phyloP scores from a whole-genome alignment of 352 stramenopile genomes.

The Aphanomyces astaci region DNA sequence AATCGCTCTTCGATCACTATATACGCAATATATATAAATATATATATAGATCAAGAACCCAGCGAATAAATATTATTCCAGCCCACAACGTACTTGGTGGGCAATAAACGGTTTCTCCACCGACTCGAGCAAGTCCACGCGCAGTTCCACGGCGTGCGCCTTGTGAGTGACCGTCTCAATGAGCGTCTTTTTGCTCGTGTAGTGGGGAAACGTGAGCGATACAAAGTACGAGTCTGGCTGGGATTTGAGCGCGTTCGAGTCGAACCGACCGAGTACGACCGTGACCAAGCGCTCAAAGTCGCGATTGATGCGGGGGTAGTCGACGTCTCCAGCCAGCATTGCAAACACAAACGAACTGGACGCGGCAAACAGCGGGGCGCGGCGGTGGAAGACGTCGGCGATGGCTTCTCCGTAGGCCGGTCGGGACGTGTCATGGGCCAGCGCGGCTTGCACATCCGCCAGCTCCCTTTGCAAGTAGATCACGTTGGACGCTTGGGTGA shows the following conservation, averaged over 20 bases:
- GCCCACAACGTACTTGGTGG: constrained; percentile 38
- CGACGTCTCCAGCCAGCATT: constrained; percentile 32
- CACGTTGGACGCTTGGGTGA: constrained; percentile 59
- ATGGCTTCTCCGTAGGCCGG: constrained; percentile 39
- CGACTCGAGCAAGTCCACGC: constrained; percentile 86
- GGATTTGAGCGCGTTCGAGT: constrained; percentile 25
- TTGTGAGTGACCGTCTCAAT: constrained; percentile 46
- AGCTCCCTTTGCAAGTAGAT: constrained; percentile 61
- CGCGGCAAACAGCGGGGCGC: constrained; percentile 20
- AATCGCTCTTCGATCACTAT: too few species aligned
- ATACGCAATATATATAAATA: too few species aligned
- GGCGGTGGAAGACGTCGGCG: constrained; percentile 18
- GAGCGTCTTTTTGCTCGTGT: constrained; percentile 24
- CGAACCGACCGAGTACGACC: constrained; percentile 32
- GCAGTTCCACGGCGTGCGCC: constrained; percentile 94
- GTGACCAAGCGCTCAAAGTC: constrained; percentile 68
- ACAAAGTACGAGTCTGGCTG: constrained; percentile 70
- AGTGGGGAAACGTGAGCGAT: constrained; percentile 49
- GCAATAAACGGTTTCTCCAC: constrained; percentile 48
- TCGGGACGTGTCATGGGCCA: constrained; percentile 38
- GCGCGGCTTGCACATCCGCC: constrained; percentile 57
- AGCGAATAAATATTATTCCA: too few species aligned
- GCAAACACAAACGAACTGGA: constrained; percentile 1
- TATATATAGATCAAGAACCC: too few species aligned
- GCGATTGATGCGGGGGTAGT: constrained; percentile 47